Conservation (phyloP, 768 basidiomycete species). For the Suillus hirtellus region DNA sequence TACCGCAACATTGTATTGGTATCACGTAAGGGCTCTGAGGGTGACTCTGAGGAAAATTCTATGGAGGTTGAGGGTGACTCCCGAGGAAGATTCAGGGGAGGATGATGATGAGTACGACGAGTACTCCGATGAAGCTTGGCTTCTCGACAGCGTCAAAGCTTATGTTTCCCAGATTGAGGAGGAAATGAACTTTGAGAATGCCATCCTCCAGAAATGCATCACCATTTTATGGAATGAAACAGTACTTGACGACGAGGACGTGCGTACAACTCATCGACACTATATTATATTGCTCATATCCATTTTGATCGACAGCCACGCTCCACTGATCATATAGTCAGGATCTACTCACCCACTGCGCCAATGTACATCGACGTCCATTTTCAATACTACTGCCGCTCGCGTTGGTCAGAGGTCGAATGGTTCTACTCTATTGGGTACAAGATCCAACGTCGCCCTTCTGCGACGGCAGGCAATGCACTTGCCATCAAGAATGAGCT, state of each 20-base stretch:
- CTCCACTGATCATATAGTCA: constrained; percentile 4
- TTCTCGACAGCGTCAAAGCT: neutral
- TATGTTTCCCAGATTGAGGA: constrained; percentile 9
- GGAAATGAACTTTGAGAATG: constrained; percentile 2
- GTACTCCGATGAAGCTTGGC: neutral
- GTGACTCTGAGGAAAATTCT: neutral
- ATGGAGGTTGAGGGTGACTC: too few species aligned
- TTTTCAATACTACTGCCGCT: constrained; percentile 15
- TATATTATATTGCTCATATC: neutral
- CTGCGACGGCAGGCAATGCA: neutral
- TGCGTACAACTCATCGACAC: neutral
- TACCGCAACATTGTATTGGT: neutral
- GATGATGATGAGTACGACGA: neutral
- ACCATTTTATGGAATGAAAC: neutral
- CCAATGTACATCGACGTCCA: constrained; percentile 21
- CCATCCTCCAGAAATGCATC: constrained; percentile 15
- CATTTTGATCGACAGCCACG: constrained; percentile 7
- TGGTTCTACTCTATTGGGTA: constrained; percentile 19
- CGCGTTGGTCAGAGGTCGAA: constrained; percentile 4
- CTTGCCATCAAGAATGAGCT: neutral
- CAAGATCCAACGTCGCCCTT: neutral
- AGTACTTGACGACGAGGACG: constrained; percentile 5
- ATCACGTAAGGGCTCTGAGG: neutral
- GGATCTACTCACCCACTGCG: constrained; percentile 13
- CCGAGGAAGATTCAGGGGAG: neutral